Evolutionary conservation across 2,329 filamentous ascomycete species (phyloP), one percentile per base, ranked within the genome.

Genomic region (Aspergillus viridinutans): DNA sequence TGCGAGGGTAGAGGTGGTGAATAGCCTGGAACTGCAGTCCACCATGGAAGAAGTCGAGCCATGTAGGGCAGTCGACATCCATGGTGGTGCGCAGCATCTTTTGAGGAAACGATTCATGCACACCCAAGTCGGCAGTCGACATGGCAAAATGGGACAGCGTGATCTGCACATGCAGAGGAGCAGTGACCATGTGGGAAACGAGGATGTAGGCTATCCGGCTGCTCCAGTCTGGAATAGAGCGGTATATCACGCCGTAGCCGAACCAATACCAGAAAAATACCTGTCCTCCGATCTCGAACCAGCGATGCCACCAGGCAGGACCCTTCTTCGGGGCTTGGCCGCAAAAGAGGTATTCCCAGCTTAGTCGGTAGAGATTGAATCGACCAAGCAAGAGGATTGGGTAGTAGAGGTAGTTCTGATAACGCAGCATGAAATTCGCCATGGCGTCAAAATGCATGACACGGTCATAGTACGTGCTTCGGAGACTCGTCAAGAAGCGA

Each of bases 131-230:
- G 10, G 90, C 83, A 0, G 92, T 96, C 65, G 90, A 93, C 92
- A 96, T 96, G 63, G 90, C 90, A 74, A 95, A 96, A 74, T 96
- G 92, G 2, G 90, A 94, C 20, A 96, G 83, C 0, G 91, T 95
- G 71, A 96, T 96, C 72, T 96, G 92, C 10, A 93, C 83, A 72
- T 96, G 92, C 52, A 96, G 78, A 2, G 91, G 88, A 73, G 90
- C 89, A 6, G 90, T 90, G 26, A 90, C 81, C 69, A 91, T 83
- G 70, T 96, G 90, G 68, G 89, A 92, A 68, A 94, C 76, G 71
- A 95, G 79, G 67, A 96, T 78, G 72, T 90, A 96, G 50, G 83
- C 76, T 54, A 94, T 81, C 20, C 91, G 86, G 60, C 83, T 83
- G 74, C 83, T 84, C 73, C 83, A 85, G 61, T 83, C 84, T 14